These are phyloP conservation scores for Globisporangium recalcitrans DNA, from an alignment of 352 stramenopile species.

Conservation along the genomic window DNA sequence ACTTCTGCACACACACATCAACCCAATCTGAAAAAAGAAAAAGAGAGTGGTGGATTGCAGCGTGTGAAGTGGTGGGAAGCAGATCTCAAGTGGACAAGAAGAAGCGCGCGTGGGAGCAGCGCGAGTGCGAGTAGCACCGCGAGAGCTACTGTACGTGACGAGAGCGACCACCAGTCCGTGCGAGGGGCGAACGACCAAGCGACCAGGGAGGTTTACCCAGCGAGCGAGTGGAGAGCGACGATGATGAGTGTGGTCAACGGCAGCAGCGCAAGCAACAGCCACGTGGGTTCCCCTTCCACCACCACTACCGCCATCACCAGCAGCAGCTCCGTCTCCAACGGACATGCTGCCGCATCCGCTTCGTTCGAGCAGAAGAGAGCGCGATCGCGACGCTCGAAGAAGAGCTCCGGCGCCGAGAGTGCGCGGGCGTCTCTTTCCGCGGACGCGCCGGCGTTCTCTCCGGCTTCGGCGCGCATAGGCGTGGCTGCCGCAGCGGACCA, in stretches of 20 bases:
- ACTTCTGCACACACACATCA: neutral
- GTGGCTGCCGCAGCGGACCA: neutral
- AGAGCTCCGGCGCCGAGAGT: neutral
- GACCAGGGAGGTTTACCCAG: neutral
- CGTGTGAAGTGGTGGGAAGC: neutral
- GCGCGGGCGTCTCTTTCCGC: constrained; percentile 6
- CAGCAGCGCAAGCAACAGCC: constrained; percentile 22
- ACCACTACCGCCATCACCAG: constrained; percentile 22
- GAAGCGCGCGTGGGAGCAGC: neutral
- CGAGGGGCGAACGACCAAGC: neutral
- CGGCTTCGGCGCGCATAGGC: neutral
- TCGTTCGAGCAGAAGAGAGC: neutral
- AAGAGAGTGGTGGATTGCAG: neutral
- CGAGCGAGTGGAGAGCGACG: neutral
- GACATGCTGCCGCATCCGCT: constrained; percentile 2
- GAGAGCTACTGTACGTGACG: neutral
- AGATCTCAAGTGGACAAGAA: neutral
- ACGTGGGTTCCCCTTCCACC: constrained; percentile 21
- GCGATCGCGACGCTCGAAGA: constrained; percentile 10
- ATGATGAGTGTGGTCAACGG: constrained; percentile 28
- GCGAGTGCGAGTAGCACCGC: neutral
- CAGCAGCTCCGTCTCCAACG: constrained; percentile 8
- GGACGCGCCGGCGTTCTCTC: constrained; percentile 12
- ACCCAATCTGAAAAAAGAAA: neutral
- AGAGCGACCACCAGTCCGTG: neutral